Percentiles rank a stretch among this genome's conserved stretches.
Conservation (phyloP, 2,329 filamentous ascomycete genomes). For the Aplosporella prunicola region DNA sequence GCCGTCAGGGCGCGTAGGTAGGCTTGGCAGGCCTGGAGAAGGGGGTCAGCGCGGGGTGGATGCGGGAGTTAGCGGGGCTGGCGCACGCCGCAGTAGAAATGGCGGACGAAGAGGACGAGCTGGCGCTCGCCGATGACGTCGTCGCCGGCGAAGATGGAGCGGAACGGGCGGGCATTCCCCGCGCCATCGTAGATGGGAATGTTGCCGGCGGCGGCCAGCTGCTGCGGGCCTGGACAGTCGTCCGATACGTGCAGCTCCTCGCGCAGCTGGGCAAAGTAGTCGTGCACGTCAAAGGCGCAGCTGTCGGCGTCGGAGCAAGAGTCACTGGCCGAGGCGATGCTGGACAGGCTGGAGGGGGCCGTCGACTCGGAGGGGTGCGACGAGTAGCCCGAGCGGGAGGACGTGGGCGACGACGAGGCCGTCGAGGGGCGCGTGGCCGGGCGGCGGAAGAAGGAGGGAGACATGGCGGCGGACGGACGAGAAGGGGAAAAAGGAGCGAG, state of each 20-base stretch:
- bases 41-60: neutral
- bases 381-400: neutral
- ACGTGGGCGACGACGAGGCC: constrained; percentile 4
- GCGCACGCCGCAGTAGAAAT: constrained; percentile 33
- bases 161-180: constrained; percentile 52
- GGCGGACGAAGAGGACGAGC: constrained; percentile 31
- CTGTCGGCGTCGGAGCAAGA: constrained; percentile 1
- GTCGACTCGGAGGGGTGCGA: constrained; percentile 6
- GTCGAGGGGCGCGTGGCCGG: too few species aligned
- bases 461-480: too few species aligned
- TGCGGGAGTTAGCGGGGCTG: neutral
- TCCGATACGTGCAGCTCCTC: constrained; percentile 17
- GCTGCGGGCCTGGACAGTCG: constrained; percentile 1
- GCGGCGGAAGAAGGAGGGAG: too few species aligned
- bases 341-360: constrained; percentile 5
- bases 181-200: constrained; percentile 49
- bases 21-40: constrained; percentile 56
- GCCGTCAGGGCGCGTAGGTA: constrained; percentile 51
- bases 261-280: constrained; percentile 27
- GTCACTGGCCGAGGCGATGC: constrained; percentile 2
- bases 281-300: constrained; percentile 18
- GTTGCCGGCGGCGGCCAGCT: constrained; percentile 13
- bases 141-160: constrained; percentile 50
- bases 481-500: too few species aligned
- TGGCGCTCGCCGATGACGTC: constrained; percentile 27